phyloP scores from a whole-genome alignment of 2,329 filamentous ascomycete species.

The Graphilbum fragrans region DNA sequence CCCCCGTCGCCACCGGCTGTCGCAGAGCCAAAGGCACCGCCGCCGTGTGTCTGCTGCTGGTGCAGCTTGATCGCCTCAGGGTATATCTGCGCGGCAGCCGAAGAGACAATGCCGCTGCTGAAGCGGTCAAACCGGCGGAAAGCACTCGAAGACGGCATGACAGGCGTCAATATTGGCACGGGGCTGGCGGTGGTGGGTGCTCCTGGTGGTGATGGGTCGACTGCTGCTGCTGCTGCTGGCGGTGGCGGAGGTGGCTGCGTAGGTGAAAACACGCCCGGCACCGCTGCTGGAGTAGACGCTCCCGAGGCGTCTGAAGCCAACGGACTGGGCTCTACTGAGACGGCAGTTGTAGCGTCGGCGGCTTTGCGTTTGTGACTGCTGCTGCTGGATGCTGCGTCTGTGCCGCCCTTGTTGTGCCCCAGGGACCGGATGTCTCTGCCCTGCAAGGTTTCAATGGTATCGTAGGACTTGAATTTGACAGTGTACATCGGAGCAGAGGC shows the following conservation, averaged over 20 bases:
- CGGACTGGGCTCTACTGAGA: conserved; percentile 18
- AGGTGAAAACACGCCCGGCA: too few relatives aligned
- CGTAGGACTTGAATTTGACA: conserved; percentile 90
- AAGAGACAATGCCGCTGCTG: conserved; percentile 36
- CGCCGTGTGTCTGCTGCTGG: conserved; percentile 32
- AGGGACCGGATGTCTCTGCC: conserved; percentile 76
- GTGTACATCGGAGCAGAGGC: conserved; percentile 84
- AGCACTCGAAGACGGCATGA: neutral
- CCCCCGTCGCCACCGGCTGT: conserved; percentile 28
- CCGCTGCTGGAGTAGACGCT: conserved; percentile 34
- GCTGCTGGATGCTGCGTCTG: neutral
- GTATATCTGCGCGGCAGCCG: conserved; percentile 45
- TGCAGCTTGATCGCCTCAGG: conserved; percentile 50
- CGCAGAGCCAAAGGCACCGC: neutral
- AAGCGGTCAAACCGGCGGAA: conserved; percentile 13
- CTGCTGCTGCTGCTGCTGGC: neutral
- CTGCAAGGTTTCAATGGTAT: conserved; percentile 68
- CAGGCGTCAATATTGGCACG: conserved; percentile 12
- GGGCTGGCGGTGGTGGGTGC: conserved; percentile 18
- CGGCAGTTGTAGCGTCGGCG: conserved; percentile 45
- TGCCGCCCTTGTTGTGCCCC: conserved; percentile 12
- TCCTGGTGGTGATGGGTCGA: neutral
- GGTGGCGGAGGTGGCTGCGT: conserved; percentile 12
- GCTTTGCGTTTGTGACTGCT: conserved; percentile 61
- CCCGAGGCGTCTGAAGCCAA: conserved; percentile 8